Evolutionary conservation across 768 basidiomycete species (phyloP).

Genomic region (Termitomyces sp.): DNA sequence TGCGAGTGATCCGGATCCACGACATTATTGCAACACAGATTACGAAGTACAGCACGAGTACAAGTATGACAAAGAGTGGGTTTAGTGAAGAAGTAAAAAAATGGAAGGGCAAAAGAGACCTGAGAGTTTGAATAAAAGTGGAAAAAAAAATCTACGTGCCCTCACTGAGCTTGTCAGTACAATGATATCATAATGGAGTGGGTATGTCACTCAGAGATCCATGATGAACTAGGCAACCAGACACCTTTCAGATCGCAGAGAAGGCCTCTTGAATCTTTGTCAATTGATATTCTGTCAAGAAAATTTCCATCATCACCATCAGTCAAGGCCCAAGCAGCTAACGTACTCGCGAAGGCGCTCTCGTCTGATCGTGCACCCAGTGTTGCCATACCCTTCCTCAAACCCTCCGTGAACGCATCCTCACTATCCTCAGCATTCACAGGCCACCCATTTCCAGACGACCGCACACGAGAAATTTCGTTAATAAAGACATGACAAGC

Average conservation of each 20-base stretch:
- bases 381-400: slow-evolving; percentile 39
- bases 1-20: background rate
- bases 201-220: slow-evolving; percentile 9
- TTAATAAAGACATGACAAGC: slow-evolving; percentile 47
- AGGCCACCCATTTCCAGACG: slow-evolving; percentile 31
- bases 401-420: slow-evolving; percentile 40
- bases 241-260: slow-evolving; percentile 31
- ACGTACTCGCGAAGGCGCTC: slow-evolving; percentile 46
- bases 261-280: slow-evolving; percentile 47
- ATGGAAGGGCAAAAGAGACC: background rate
- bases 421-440: slow-evolving; percentile 29
- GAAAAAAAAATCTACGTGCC: background rate
- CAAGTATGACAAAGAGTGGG: background rate
- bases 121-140: background rate
- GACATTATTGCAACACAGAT: background rate
- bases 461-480: slow-evolving; percentile 42
- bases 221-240: background rate
- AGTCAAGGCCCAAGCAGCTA: background rate
- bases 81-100: background rate
- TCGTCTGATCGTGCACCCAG: slow-evolving; percentile 45
- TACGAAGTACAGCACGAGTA: no score
- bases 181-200: slow-evolving; percentile 17
- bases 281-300: slow-evolving; percentile 39
- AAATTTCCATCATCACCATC: background rate
- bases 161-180: slow-evolving; percentile 6